phyloP scores from a whole-genome alignment of 768 basidiomycete genomes.

The Lactarius vividus region DNA sequence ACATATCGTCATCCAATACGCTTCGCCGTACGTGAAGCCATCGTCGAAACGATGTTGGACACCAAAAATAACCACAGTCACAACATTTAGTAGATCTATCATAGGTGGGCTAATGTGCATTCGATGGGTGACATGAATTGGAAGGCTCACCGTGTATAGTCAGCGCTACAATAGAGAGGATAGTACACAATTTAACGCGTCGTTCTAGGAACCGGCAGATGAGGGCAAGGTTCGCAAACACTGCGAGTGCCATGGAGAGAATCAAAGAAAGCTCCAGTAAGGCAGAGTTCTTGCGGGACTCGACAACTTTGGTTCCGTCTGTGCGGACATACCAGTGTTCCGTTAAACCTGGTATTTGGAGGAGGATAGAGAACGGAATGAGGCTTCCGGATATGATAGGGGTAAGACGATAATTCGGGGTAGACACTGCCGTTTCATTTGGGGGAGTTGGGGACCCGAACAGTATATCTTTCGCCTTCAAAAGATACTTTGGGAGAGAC shows the following conservation, averaged over 20 bases:
- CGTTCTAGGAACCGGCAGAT: slow-evolving; percentile 72
- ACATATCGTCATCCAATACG: slow-evolving; percentile 78
- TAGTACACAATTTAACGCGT: slow-evolving; percentile 57
- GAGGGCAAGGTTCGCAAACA: slow-evolving; percentile 66
- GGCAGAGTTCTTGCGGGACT: slow-evolving; percentile 50
- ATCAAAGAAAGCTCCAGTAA: slow-evolving; percentile 60
- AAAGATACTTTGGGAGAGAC: slow-evolving; percentile 16
- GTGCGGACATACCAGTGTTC: slow-evolving; percentile 72
- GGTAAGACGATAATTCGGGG: slow-evolving; percentile 59
- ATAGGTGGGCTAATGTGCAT: slow-evolving; percentile 1
- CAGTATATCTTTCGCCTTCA: slow-evolving; percentile 27
- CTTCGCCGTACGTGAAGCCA: slow-evolving; percentile 62
- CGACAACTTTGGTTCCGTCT: slow-evolving; percentile 42
- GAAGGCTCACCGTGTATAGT: slow-evolving; percentile 61
- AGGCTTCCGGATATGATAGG: slow-evolving; percentile 67
- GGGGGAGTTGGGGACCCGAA: slow-evolving; percentile 27
- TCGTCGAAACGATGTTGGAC: slow-evolving; percentile 56
- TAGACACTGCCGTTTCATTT: slow-evolving; percentile 27
- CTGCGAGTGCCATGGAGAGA: slow-evolving; percentile 63
- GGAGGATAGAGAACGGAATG: slow-evolving; percentile 75
- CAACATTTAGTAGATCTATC: slow-evolving; percentile 74
- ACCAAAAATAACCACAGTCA: slow-evolving; percentile 59
- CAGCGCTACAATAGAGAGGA: slow-evolving; percentile 60
- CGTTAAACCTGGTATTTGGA: slow-evolving; percentile 79
- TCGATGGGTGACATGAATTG: background rate